These are phyloP conservation scores for Powellomyces hirtus DNA, from an alignment of 192 early-diverging fungal genomes.

Conservation along the genomic window DNA sequence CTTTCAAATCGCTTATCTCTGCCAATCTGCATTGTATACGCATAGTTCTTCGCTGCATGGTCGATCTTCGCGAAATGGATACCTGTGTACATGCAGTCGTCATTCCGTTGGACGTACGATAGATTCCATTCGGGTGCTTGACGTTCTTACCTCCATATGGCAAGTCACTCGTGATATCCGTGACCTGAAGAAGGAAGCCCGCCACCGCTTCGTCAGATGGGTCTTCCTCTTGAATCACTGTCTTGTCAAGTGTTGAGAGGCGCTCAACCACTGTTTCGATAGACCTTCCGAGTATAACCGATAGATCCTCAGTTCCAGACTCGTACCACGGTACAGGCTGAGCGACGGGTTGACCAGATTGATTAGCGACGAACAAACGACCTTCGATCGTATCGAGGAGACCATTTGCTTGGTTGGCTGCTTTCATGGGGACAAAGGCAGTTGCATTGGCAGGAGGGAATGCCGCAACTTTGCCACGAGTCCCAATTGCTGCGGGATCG, in stretches of 20 bases:
- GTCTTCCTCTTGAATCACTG: conserved; percentile 23
- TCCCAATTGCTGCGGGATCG: conserved; percentile 10
- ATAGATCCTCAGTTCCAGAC: conserved; percentile 37
- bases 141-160: conserved; percentile 49
- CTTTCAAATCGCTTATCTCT: conserved; percentile 43
- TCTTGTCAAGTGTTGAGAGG: conserved; percentile 47
- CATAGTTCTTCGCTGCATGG: conserved; percentile 21
- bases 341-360: conserved; percentile 12
- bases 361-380: conserved; percentile 32
- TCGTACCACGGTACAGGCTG: conserved; percentile 49
- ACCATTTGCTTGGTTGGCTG: conserved; percentile 21
- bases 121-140: conserved; percentile 42
- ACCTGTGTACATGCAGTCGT: conserved; percentile 11
- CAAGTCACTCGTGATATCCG: conserved; percentile 41
- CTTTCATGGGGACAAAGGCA: conserved; percentile 12
- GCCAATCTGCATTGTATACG: conserved; percentile 29
- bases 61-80: conserved; percentile 27
- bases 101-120: too few species aligned
- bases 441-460: conserved; percentile 10
- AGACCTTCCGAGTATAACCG: conserved; percentile 40
- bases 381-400: conserved; percentile 38
- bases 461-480: background rate
- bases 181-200: conserved; percentile 19
- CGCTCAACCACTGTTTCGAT: conserved; percentile 37
- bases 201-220: conserved; percentile 11